phyloP scores from a whole-genome alignment of 768 basidiomycete genomes.

The Mycena epipterygia region DNA sequence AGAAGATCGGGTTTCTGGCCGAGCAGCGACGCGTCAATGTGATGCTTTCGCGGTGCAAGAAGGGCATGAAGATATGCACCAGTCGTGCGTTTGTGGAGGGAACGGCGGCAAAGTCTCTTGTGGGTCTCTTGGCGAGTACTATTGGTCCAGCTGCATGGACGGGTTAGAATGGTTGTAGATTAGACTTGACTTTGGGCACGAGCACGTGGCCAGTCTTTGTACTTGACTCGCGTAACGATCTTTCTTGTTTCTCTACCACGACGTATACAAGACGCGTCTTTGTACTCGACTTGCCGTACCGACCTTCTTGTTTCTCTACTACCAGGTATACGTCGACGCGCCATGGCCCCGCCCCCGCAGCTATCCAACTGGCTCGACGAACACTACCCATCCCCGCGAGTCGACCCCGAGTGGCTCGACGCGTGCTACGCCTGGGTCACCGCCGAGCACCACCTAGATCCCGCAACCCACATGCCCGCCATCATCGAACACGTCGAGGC shows the following conservation, averaged over 20 bases:
- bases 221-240: neutral
- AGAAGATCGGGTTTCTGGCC: constrained; percentile 71
- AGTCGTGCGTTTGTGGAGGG: constrained; percentile 65
- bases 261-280: neutral
- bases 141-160: constrained; percentile 39
- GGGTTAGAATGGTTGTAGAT: neutral
- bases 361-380: constrained; percentile 68
- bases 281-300: neutral
- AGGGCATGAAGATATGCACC: constrained; percentile 75
- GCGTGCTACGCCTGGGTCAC: constrained; percentile 79
- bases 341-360: constrained; percentile 47
- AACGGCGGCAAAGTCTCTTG: constrained; percentile 45
- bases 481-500: constrained; percentile 69
- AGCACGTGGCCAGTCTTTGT: constrained; percentile 23
- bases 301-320: constrained; percentile 1
- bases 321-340: constrained; percentile 5
- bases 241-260: constrained; percentile 6
- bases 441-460: constrained; percentile 61
- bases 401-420: constrained; percentile 83
- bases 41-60: constrained; percentile 81
- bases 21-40: constrained; percentile 78
- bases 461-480: constrained; percentile 59
- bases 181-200: neutral
- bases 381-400: constrained; percentile 70
- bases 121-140: constrained; percentile 47